Evolutionary conservation across 179 eudicot genomes (phyloP), one percentile per base, ranked within the genome.

Genomic region (Silene noctiflora): DNA sequence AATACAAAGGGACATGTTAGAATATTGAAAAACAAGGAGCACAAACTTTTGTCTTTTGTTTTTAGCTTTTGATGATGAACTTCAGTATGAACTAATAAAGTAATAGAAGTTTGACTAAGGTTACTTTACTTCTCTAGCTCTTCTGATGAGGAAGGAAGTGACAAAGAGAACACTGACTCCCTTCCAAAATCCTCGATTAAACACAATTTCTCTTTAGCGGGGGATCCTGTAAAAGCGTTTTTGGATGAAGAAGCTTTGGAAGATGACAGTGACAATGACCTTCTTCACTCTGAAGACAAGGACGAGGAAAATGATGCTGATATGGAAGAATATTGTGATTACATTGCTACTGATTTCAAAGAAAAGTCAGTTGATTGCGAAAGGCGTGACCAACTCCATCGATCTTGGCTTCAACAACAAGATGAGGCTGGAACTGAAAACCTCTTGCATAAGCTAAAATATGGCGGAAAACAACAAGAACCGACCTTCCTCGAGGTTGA

Each of bases 161-260:
- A 92, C 79, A 90, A 89, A 83, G 96, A 91, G 82, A 91, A 89
- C 55, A 33, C 75, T 76, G 82, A 75, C 2, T 93, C 93, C 12
- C 75, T 55, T 66, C 78, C 67, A 20, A 79, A 77, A 70, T 71
- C 48, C 69, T 59, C 58, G 67, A 72, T 39, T 59, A 79, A 72
- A 69, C 77, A 59, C 53, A 75, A 71, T 22, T 84, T 82, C 61
- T 80, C 81, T 76, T 85, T 17, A 75, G 24, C 35, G 44, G 97
- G 92, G 55, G 97, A 91, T 82, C 96, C 90, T 71, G 91, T 91
- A n/a, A 91, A 84, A 78, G 80, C 83, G 71, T 94, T 94, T 85
- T 72, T 94, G 80, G 98, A 94, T 80, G 98, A 92, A 74, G 98
- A 94, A 87, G 98, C 98, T 61, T 85, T 83, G 76, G 97, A 89